Evolutionary conservation across 129 eudicot species (phyloP).

Genomic region (Arctium minus): DNA sequence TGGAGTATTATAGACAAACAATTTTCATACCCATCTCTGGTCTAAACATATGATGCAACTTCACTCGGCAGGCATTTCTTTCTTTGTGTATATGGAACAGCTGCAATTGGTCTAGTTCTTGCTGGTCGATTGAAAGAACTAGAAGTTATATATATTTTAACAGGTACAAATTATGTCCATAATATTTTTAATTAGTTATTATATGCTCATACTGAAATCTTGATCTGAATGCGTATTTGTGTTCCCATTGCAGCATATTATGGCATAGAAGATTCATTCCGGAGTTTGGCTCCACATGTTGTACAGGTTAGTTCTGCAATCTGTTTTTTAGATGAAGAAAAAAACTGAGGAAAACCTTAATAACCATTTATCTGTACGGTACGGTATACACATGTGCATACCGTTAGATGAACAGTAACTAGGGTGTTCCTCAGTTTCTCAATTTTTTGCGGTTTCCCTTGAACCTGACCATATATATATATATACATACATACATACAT

Average conservation of each 20-base stretch:
- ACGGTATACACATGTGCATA: no score
- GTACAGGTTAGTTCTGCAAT: slow-evolving; percentile 51
- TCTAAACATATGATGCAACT: slow-evolving; percentile 18
- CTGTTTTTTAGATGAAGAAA: neutral
- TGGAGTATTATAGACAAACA: neutral
- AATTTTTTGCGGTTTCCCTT: no score
- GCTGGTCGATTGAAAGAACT: slow-evolving; percentile 82
- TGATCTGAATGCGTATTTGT: neutral
- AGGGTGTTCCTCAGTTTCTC: no score
- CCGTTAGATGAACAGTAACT: no score
- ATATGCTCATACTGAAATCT: neutral
- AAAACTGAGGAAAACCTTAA: no score
- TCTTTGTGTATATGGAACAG: slow-evolving; percentile 82
- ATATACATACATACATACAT: no score
- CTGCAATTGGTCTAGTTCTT: slow-evolving; percentile 73
- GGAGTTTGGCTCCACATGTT: slow-evolving; percentile 83
- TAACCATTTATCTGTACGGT: no score
- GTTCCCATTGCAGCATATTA: slow-evolving; percentile 64
- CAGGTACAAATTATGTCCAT: slow-evolving; percentile 42
- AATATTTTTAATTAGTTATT: neutral
- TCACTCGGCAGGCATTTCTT: slow-evolving; percentile 75
- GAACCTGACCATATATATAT: no score
- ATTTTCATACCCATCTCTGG: neutral
- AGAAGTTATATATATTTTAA: slow-evolving; percentile 63
- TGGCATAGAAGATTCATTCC: slow-evolving; percentile 74